Base-by-base conservation (phyloP, 2,329 filamentous ascomycete genomes). In the Colletotrichum gigasporum region DNA sequence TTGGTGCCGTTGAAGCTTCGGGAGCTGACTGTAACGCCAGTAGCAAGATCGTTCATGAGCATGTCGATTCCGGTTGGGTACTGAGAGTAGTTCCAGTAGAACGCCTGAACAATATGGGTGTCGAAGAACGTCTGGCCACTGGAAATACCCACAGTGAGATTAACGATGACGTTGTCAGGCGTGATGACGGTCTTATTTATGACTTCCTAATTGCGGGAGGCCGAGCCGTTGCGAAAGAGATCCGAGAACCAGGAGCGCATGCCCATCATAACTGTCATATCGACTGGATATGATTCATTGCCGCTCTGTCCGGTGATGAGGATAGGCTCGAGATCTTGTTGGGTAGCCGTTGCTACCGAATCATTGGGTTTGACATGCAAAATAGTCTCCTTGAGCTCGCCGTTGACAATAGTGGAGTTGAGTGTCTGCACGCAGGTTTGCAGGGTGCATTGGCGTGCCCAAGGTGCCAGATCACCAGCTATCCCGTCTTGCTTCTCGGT, bases 81-180 rank as follows among this genome's bases (percentile, higher is more conserved):
- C 54, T 78, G 69, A 68, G 78, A 78, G 70, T 78, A 77, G 63
- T 77, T 76, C 75, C 75, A 77, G 69, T 78, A 79, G 50, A 79
- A 78, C 2, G 75, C 75, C 24, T 76, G 76, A 12, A 78, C 74
- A 47, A 78, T 71, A 54, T 79, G 76, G 1, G 72, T 75, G 55
- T 75, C 74, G 65, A 75, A 75, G 60, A 75, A 75, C 4, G 72
- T 76, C 42, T 69, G 69, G 11, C 74, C 73, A 7, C 68, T 71
- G 2, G 73, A 72, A 28, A 76, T 74, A 18, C 73, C 74, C 4
- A 75, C 73, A 2, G 73, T 75, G 8, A 75, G 68, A 51, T 75
- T 75, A 34, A 75, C 73, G 9, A 71, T 72, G 4, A 76, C 69
- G 51, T 58, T 71, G 52, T 70, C 67, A 5, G 63, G 54, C 3